phyloP scores from a whole-genome alignment of 768 basidiomycete genomes.

The Gautieria morchelliformis region DNA sequence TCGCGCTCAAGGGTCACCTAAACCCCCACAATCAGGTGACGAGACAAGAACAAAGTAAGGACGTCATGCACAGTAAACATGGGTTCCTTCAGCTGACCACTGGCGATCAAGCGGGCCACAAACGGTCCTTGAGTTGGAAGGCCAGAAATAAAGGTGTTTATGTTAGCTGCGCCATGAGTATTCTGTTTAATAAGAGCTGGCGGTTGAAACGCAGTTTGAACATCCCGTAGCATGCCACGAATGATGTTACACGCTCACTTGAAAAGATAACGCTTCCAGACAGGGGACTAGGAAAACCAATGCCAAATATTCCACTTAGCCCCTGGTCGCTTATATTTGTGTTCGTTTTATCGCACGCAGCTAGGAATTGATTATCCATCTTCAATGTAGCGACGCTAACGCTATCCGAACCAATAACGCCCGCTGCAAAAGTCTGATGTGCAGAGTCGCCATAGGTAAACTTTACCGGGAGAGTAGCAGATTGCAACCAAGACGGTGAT shows the following conservation, averaged over 20 bases:
- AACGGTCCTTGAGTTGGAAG: neutral
- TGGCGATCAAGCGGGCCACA: neutral
- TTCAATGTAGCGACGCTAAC: neutral
- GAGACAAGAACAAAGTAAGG: neutral
- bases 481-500: neutral
- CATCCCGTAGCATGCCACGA: neutral
- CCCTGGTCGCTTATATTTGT: neutral
- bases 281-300: constrained; percentile 3
- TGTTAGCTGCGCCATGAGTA: neutral
- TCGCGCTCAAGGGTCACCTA: constrained; percentile 7
- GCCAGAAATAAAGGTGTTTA: neutral
- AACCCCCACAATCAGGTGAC: neutral
- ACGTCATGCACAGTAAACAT: constrained; percentile 4
- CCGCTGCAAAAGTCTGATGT: neutral
- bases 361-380: neutral
- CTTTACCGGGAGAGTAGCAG: neutral
- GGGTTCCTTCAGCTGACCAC: constrained; percentile 3
- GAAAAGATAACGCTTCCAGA: neutral
- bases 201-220: neutral
- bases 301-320: constrained; percentile 1
- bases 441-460: constrained; percentile 2
- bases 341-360: neutral
- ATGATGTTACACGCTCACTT: neutral
- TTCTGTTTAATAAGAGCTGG: neutral
- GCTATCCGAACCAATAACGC: neutral